phyloP scores from a whole-genome alignment of 2,329 filamentous ascomycete species.

The Epichloe glyceriae region DNA sequence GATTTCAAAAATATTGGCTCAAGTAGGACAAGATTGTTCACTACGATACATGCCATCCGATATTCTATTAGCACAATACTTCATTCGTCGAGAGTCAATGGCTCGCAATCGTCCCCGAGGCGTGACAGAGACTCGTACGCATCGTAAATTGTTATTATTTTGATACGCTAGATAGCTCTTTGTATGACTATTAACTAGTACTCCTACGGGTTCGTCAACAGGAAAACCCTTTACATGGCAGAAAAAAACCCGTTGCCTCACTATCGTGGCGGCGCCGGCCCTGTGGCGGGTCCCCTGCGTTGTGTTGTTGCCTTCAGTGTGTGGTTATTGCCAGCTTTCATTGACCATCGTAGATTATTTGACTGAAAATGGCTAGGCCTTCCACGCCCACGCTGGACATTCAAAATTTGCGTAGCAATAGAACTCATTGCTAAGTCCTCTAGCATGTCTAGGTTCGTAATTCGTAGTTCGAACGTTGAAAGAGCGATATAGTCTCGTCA shows the following conservation, averaged over 20 bases:
- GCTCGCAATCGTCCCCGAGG: neutral
- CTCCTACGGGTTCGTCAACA: too few species aligned
- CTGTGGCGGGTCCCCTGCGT: too few species aligned
- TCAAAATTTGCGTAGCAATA: conserved; percentile 71
- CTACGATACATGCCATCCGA: neutral
- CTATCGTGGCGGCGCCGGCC: too few species aligned
- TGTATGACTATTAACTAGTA: too few species aligned
- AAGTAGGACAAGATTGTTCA: neutral
- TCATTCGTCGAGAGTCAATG: neutral
- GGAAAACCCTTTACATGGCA: too few species aligned
- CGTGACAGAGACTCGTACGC: neutral
- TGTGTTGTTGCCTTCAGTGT: too few species aligned
- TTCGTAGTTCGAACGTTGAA: conserved; percentile 51
- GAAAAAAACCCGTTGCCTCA: too few species aligned
- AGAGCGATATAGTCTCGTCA: conserved; percentile 53
- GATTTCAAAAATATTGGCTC: neutral
- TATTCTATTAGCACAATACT: neutral
- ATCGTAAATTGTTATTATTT: neutral
- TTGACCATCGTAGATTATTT: neutral
- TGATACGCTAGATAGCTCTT: too few species aligned
- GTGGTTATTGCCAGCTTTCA: too few species aligned
- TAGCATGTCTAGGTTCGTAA: conserved; percentile 56
- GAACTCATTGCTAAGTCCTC: conserved; percentile 69
- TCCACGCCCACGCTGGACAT: conserved; percentile 34
- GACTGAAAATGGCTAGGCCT: neutral